These are phyloP conservation scores for Trichoderma sp. DNA, from an alignment of 2,329 filamentous ascomycete genomes.

Conservation along the genomic window DNA sequence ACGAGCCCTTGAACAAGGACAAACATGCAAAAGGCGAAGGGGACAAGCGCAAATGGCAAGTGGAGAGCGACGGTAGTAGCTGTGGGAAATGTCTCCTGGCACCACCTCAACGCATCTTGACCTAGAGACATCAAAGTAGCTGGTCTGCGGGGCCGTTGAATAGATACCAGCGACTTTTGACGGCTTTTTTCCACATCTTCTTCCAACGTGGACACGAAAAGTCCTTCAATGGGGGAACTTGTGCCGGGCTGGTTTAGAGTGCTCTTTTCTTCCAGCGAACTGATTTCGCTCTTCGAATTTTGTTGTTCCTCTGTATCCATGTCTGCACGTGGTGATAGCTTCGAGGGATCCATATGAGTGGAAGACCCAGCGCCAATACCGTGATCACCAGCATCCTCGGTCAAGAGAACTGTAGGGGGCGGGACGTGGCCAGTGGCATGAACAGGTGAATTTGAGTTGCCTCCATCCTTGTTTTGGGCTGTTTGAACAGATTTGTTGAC, in stretches of 20 bases:
- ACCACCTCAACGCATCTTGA: slow-evolving; percentile 54
- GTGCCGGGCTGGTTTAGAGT: background rate
- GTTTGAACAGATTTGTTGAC: background rate
- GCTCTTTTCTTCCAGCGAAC: slow-evolving; percentile 21
- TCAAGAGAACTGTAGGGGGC: slow-evolving; percentile 26
- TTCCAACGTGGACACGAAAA: background rate
- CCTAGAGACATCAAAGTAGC: slow-evolving; percentile 56
- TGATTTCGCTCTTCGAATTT: slow-evolving; percentile 10
- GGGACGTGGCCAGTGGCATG: background rate
- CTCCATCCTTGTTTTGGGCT: background rate
- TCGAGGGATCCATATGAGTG: background rate
- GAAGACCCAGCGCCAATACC: slow-evolving; percentile 17
- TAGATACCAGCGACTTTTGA: background rate
- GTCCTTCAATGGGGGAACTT: background rate
- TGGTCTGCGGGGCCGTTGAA: slow-evolving; percentile 24
- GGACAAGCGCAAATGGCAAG: slow-evolving; percentile 67
- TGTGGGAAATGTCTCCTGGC: slow-evolving; percentile 70
- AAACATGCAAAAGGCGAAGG: slow-evolving; percentile 75
- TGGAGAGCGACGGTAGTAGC: slow-evolving; percentile 64
- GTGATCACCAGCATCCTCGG: slow-evolving; percentile 23
- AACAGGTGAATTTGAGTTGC: background rate
- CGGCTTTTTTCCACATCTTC: background rate
- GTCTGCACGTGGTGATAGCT: background rate
- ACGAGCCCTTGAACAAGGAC: slow-evolving; percentile 71
- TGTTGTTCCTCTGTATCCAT: background rate